Conservation (phyloP, 495 filamentous ascomycete genomes). For the Lasiosphaeris hirsuta region DNA sequence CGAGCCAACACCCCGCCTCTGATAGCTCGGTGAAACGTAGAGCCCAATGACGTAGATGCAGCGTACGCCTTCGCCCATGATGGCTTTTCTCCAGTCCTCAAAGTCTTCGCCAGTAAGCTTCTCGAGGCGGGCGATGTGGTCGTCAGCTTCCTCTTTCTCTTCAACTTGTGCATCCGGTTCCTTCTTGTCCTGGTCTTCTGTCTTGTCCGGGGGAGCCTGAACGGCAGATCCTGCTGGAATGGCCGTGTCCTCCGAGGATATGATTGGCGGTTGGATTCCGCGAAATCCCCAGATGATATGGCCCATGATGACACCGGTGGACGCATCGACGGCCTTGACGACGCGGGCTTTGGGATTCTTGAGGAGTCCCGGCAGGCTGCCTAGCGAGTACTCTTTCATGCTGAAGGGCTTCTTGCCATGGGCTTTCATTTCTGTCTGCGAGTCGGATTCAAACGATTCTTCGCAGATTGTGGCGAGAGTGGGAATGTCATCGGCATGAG, state of each 20-base stretch:
- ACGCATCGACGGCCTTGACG: constrained; percentile 8
- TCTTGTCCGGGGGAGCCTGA: background rate
- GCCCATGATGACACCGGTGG: constrained; percentile 10
- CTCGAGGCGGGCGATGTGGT: constrained; percentile 1
- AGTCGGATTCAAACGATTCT: constrained; percentile 4
- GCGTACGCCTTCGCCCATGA: background rate
- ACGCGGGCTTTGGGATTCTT: background rate
- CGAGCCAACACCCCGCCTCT: constrained; percentile 8
- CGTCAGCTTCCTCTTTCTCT: background rate
- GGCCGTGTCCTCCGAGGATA: background rate
- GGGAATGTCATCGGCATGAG: constrained; percentile 1
- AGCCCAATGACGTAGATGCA: constrained; percentile 9
- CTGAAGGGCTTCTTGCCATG: constrained; percentile 6
- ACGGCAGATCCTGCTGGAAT: background rate
- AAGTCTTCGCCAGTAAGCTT: background rate
- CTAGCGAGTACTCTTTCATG: constrained; percentile 4
- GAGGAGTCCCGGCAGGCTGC: background rate
- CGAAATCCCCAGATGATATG: constrained; percentile 13
- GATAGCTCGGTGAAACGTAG: constrained; percentile 4
- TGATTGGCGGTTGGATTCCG: constrained; percentile 1
- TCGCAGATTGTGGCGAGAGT: constrained; percentile 1
- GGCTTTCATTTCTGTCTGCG: constrained; percentile 12
- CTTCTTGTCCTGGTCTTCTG: background rate
- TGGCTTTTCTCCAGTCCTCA: background rate
- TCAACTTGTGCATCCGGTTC: no score